Base-by-base conservation (phyloP, 176 grass and related monocot genomes). In the Oryza glaberrima region DNA sequence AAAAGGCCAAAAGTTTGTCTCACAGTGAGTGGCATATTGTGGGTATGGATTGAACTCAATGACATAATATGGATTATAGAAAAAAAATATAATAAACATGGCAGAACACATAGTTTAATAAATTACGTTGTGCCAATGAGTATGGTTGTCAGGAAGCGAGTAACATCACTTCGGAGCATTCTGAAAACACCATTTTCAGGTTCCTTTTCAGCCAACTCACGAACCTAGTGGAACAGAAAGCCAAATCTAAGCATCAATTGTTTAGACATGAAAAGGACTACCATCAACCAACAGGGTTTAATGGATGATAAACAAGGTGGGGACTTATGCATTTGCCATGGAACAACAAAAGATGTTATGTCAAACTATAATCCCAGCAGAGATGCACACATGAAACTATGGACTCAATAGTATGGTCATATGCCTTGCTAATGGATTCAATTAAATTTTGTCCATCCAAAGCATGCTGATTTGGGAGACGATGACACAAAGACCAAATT, bases 91-190 rank as follows among this genome's bases (percentile, higher is more conserved):
- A 77, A 78, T 4, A 26, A 70, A 48, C 54, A 88, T 7, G 35
- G 15, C 25, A 74, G 30, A 67, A 51, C 63, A 48, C 54, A 78
- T 36, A 19, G 82, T 63, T 36, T 23, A 41, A 84, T 34, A 80
- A 56, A 84, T 91, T 95, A 95, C 93, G 96, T 99, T 58, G 96
- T 99, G 82, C 96, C 96, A 80, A 96, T 99, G 75, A 99, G 93
- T 88, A 99, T 99, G 25, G 96, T 99, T 43, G 96, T 99, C 70
- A 96, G 84, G 64, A 96, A 99, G 56, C 96, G 96, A 86, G 93
- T 99, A 41, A 99, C 94, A 79, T 99, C 91, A 88, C 72, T 87
- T 51, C 91, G 88, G 74, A 99, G 96, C 96, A 99, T 96, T 96
- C 75, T 99, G 86, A 99, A 96, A 52, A 99, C 93, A 77, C 96